Base-by-base conservation (phyloP, 75 land plant species). In the Selaginella moellendorffii region DNA sequence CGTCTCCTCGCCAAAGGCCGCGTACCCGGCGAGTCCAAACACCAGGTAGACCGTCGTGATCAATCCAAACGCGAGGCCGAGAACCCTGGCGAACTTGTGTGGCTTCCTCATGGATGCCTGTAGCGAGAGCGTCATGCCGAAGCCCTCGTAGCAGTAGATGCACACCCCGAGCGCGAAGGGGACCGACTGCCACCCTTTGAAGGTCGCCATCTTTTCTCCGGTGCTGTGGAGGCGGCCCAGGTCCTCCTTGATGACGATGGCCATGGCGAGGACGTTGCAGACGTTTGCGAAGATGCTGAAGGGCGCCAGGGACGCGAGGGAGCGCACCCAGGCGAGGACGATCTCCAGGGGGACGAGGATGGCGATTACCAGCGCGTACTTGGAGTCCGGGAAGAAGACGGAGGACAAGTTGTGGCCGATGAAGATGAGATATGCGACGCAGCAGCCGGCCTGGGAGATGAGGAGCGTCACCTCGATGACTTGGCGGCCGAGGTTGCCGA, bases 71-170 rank as follows among this genome's bases (percentile, higher is more conserved):
- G 77, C 78, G 54, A 51, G 63, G 17, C 63, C 72, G 25, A 87
- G 30, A 17, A 78, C 67, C 26, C 62, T 56, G 2, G 62, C 54
- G 30, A 87, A 87, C 54, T 54, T 60, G 5, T 73, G 36, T 9
- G 66, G 70, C 51, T 76, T 77, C 56, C 52, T 72, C 88, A 87
- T 87, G 0, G 91, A 87, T 1, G 79, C 66, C 72, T 84, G 79
- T 31, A 87, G 66, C 0, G 88, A 95, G 54, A 93, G 62, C 29
- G 84, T 79, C 84, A 93, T 86, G 0, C 85, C 86, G 51, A 90
- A 66, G 21, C 97, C 96, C 69, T 93, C 97, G 54, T 87, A 83
- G 0, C 92, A 77, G 71, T 93, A 93, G 24, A 87, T 77, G 1
- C 82, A 83, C 31, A 87, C 72, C 2, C 91, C 91, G 18, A 71